phyloP scores from a whole-genome alignment of 83 land plant genomes.

The Diphasiastrum complanatum region DNA sequence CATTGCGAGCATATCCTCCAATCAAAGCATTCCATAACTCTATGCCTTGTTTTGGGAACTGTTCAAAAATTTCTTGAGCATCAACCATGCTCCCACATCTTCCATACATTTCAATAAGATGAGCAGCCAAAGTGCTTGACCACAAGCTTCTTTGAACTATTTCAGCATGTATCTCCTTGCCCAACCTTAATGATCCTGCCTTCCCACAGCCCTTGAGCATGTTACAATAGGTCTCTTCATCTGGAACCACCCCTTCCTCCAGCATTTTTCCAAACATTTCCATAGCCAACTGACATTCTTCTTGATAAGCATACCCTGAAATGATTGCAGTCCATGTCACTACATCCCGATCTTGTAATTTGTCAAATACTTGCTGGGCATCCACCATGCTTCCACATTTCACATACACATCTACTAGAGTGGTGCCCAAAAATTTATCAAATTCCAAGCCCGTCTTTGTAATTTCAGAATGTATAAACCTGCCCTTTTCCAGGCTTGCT shows the following conservation, averaged over 20 bases:
- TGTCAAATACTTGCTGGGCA: constrained; percentile 6
- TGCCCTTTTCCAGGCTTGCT: not conserved
- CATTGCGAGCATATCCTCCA: constrained; percentile 38
- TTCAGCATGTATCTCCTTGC: constrained; percentile 1
- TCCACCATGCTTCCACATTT: constrained; percentile 14
- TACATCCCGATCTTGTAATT: not conserved
- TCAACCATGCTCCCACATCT: constrained; percentile 2
- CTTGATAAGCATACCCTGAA: constrained; percentile 15
- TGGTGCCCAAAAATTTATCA: constrained; percentile 15
- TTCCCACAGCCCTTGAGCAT: constrained; percentile 14
- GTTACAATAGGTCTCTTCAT: constrained; percentile 14
- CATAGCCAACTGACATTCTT: not conserved
- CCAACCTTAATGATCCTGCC: constrained; percentile 2
- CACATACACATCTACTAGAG: constrained; percentile 19
- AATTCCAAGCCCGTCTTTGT: not conserved
- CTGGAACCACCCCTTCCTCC: not conserved
- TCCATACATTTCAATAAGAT: not conserved
- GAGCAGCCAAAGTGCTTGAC: not conserved
- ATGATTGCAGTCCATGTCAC: constrained; percentile 10
- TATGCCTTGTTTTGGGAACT: constrained; percentile 18
- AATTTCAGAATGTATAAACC: not conserved
- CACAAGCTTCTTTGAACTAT: not conserved
- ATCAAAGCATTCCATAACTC: constrained; percentile 45
- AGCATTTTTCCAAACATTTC: constrained; percentile 2
- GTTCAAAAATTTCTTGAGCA: constrained; percentile 23